Percentiles rank a stretch among this genome's conserved stretches.
Evolutionary conservation across 2,329 filamentous ascomycete species (phyloP).

Genomic region (Hypoxylon sp.): DNA sequence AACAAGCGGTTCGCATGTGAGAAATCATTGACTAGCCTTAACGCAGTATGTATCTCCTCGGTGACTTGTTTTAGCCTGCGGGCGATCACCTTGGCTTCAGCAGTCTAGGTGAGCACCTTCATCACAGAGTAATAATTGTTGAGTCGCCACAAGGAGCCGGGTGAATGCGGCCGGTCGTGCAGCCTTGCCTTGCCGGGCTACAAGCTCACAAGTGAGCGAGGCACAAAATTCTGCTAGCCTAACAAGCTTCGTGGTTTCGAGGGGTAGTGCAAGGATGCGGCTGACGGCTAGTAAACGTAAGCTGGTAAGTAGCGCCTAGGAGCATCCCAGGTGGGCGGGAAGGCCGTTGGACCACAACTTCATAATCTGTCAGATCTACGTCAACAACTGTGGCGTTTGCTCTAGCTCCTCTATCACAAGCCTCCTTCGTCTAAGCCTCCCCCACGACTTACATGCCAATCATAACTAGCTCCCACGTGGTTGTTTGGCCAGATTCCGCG

Average conservation of each 20-base stretch:
- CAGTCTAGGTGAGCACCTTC: constrained; percentile 6
- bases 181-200: constrained; percentile 24
- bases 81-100: constrained; percentile 8
- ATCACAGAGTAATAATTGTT: constrained; percentile 5
- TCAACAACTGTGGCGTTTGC: constrained; percentile 30
- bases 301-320: constrained; percentile 12
- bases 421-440: constrained; percentile 32
- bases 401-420: constrained; percentile 23
- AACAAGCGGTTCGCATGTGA: constrained; percentile 13
- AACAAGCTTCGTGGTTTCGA: neutral
- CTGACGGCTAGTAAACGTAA: constrained; percentile 17
- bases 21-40: constrained; percentile 29
- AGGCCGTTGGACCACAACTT: constrained; percentile 28
- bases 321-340: constrained; percentile 17
- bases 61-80: neutral
- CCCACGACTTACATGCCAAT: constrained; percentile 37
- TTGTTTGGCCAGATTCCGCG: constrained; percentile 26
- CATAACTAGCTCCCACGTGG: constrained; percentile 34
- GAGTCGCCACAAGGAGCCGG: constrained; percentile 31
- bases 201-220: constrained; percentile 11
- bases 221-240: constrained; percentile 8
- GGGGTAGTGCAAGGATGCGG: constrained; percentile 16
- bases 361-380: constrained; percentile 34
- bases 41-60: constrained; percentile 24
- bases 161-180: constrained; percentile 36